Base-by-base conservation (phyloP, 2,329 filamentous ascomycete genomes). In the Elsinoe perseae region DNA sequence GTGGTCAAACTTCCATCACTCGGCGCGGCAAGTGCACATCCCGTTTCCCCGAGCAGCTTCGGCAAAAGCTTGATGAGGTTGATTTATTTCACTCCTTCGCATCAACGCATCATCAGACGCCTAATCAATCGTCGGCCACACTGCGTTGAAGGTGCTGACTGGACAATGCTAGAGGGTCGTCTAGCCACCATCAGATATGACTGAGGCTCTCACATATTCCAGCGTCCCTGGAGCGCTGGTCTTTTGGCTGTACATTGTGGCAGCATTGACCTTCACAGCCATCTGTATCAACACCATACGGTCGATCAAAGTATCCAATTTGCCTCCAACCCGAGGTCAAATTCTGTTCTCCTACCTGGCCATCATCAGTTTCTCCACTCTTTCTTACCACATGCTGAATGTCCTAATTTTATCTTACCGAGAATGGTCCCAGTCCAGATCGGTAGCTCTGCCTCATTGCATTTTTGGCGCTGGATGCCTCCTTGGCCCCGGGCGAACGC, bases 361-460 rank as follows among this genome's bases (percentile, higher is more conserved):
- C 10, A 9, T 59, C 9, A 20, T 67, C 44, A 68, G 66, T 61
- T 70, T 70, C 55, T 54, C 59, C 16, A 60, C 61, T 2, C 59
- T 69, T 2, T 69, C 67, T 2, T 64, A 59, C 56, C 67, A 69
- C 56, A 70, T 70, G 67, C 62, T 70, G 7, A 58, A 64, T 28
- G 66, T 69, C 4, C 57, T 70, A 43, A 58, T 68, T 16, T 58
- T 64, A n/a, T 69, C 67, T 1, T 70, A 68, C 55, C 27, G 50
- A 10, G n/a, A 59, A 9, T 69, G 67, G 67, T 44, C 57, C 40
- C 40, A 8, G 30, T 43, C 14, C 9, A 34, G 46, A 42, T 23
- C 28, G 30, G 18, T 58, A 1, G 44, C 50, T 30, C 21, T 60
- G 4, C 56, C 56, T 18, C 28, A 27, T 28, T 43, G 50, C 34